Conservation (phyloP, 108 stramenopile genomes). For the Cyclotella cryptica region DNA sequence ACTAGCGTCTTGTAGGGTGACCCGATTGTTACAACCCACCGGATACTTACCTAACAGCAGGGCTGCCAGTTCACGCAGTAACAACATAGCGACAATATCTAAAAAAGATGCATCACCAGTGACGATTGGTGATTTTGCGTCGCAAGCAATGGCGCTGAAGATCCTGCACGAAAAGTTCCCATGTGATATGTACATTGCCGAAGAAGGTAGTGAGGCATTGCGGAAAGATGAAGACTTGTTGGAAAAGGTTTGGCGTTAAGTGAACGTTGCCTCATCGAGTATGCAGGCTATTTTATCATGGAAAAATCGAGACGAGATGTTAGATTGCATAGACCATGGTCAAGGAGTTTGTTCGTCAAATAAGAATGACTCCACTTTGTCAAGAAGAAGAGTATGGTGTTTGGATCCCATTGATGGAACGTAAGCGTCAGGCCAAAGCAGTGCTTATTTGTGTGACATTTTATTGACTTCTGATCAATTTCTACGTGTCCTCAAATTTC, state of each 20-base stretch:
- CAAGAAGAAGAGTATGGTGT: constrained; percentile 69
- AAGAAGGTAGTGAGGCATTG: constrained; percentile 56
- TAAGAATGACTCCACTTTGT: background rate
- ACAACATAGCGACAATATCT: constrained; percentile 13
- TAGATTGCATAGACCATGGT: constrained; percentile 58
- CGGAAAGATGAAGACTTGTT: constrained; percentile 37
- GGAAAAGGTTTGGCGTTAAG: constrained; percentile 36
- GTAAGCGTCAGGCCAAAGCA: background rate
- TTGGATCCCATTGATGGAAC: constrained; percentile 94
- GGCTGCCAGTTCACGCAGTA: too few species aligned
- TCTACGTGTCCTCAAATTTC: too few species aligned
- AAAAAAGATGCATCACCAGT: constrained; percentile 72
- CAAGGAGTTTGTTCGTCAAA: constrained; percentile 16
- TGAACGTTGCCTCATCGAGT: constrained; percentile 10
- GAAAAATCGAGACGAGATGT: constrained; percentile 31
- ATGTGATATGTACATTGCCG: constrained; percentile 61
- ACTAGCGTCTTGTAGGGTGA: constrained; percentile 47
- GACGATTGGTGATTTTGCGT: constrained; percentile 70
- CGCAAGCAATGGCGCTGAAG: constrained; percentile 63
- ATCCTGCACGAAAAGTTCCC: constrained; percentile 50
- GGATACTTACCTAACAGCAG: background rate
- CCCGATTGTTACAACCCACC: constrained; percentile 45
- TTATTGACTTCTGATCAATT: background rate
- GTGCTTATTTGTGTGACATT: background rate
- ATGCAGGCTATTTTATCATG: background rate